Conservation (phyloP, 139 green algal genomes). For the Picochlorum sp. region DNA sequence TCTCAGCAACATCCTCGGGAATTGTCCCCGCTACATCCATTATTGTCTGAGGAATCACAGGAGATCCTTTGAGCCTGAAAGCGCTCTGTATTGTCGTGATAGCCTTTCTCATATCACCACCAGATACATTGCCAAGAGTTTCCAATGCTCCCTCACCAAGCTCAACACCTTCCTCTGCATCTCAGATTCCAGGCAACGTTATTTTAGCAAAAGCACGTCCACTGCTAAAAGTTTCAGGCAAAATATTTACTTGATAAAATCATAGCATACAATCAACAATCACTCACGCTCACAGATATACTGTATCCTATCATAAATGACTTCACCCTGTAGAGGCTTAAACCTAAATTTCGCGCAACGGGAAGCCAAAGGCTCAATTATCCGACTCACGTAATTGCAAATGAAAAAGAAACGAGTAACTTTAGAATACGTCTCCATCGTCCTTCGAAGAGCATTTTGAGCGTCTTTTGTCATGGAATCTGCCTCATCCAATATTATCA, state of each 20-base stretch:
- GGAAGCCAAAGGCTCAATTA: conserved; percentile 93
- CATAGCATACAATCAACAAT: too few species aligned
- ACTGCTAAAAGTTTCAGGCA: neutral
- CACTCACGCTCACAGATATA: conserved; percentile 72
- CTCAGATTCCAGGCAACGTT: too few species aligned
- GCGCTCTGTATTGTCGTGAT: conserved; percentile 86
- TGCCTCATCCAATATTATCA: conserved; percentile 96
- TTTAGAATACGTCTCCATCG: conserved; percentile 90
- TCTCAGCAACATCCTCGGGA: conserved; percentile 7
- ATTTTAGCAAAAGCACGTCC: neutral
- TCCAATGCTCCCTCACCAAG: conserved; percentile 43
- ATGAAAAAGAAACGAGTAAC: conserved; percentile 95
- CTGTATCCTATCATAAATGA: conserved; percentile 49
- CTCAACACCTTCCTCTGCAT: conserved; percentile 61
- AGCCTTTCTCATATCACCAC: conserved; percentile 78
- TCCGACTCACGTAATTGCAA: conserved; percentile 98
- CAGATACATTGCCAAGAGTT: conserved; percentile 47
- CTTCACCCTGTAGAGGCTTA: conserved; percentile 44
- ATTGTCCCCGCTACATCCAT: conserved; percentile 42
- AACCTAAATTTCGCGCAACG: conserved; percentile 87
- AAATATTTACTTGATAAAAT: neutral
- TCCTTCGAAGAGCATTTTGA: conserved; percentile 93
- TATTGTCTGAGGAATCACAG: conserved; percentile 23
- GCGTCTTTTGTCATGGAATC: conserved; percentile 91
- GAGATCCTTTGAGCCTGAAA: conserved; percentile 26